Base-by-base conservation (phyloP, 495 filamentous ascomycete species). In the Aspergillus bertholletiae region DNA sequence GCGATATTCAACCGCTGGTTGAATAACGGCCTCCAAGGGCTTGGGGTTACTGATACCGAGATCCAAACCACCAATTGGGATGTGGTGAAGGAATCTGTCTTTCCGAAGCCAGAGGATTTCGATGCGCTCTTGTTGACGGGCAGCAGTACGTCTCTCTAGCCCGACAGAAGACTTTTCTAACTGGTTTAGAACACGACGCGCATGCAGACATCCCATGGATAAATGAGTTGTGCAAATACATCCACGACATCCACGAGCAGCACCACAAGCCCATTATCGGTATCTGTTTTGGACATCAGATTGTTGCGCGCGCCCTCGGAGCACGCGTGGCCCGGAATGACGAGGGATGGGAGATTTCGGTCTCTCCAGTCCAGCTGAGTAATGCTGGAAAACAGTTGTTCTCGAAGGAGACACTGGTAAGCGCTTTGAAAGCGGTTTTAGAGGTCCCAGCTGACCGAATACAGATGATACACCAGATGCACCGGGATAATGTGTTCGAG, bases 271-370 rank as follows among this genome's bases (percentile, higher is more conserved):
- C 80, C 6, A 73, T 93, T 13, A 74, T 96, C 26, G 92, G 92
- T 3, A 79, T 94, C 9, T 96, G 92, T 63, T 96, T 92, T 64
- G 92, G 92, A n/a, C 90, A 96, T 64, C 91, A 96, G 70, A 92
- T 96, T 46, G 74, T 96, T 53, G 89, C 82, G 0, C 78, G 92
- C 12, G 90, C 91, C 3, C 61, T 95, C 58, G 89, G 86, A 1
- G 78, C 72, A 20, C 78, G 75, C 45, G 85, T 96, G 4, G 82
- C 71, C 1, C 68, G 84, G 41, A 86, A 79, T 55, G 72, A 80
- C 11, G 65, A 57, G 5, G 89, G 88, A 13, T 96, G 91, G 92
- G 92, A 96, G 67, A 70, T 86, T 5, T 82, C 85, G 34, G 90
- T 93, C 0, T 79, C 77, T 1, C 71, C 84, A 30, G 76, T 92